These are phyloP conservation scores for Microbotryum lychnidis-dioicae DNA, from an alignment of 1,284 basidiomycete genomes.

Conservation along the genomic window DNA sequence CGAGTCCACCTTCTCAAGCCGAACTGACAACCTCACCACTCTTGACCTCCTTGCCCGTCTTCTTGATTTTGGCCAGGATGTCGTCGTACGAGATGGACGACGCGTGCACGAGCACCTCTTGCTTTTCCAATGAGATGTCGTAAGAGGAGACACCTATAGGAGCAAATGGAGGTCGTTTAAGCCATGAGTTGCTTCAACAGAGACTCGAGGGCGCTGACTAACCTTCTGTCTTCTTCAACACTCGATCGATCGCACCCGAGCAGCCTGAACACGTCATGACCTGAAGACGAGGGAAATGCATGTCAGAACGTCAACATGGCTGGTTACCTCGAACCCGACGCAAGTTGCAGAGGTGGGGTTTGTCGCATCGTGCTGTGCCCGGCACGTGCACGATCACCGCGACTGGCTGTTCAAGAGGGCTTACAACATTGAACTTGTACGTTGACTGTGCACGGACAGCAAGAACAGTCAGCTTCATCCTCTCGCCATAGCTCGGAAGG, in stretches of 20 bases:
- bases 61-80: constrained; percentile 31
- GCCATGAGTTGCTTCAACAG: background rate
- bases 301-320: background rate
- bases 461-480: no score
- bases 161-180: no score
- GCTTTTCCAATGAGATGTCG: constrained; percentile 25
- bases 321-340: no score
- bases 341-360: no score
- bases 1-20: no score
- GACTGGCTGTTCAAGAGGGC: background rate
- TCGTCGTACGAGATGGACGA: constrained; percentile 13
- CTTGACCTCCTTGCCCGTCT: constrained; percentile 31
- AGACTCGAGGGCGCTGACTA: background rate
- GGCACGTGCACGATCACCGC: background rate
- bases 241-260: constrained; percentile 32
- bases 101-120: constrained; percentile 26
- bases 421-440: constrained; percentile 34
- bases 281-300: constrained; percentile 1
- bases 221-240: constrained; percentile 33
- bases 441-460: constrained; percentile 10
- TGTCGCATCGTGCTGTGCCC: background rate
- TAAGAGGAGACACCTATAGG: constrained; percentile 20
- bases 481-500: no score
- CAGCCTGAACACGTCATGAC: constrained; percentile 34
- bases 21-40: constrained; percentile 15